Evolutionary conservation across 1,284 basidiomycete species (phyloP).

Genomic region (Moniliophthora roreri): DNA sequence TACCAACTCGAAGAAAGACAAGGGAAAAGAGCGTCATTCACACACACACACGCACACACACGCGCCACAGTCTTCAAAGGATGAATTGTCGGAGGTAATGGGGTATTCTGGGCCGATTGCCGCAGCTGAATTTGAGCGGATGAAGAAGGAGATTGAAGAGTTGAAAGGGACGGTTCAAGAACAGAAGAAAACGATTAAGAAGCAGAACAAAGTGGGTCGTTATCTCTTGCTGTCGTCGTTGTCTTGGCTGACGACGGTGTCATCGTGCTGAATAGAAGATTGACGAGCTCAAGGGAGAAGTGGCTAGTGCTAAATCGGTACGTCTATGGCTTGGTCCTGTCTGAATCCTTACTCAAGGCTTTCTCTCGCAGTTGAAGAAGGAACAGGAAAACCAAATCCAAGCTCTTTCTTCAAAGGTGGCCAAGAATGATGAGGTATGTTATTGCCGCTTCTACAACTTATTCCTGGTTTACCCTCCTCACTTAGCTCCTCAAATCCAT

Average conservation of each 20-base stretch:
- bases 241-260: slow-evolving; percentile 5
- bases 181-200: slow-evolving; percentile 51
- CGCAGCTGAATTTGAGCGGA: slow-evolving; percentile 40
- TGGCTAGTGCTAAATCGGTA: slow-evolving; percentile 34
- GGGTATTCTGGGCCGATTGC: slow-evolving; percentile 34
- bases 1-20: slow-evolving; percentile 16
- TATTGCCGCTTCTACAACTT: not conserved
- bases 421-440: slow-evolving; percentile 57
- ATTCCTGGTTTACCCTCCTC: not conserved
- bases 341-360: not conserved
- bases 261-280: slow-evolving; percentile 39
- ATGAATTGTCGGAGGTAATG: slow-evolving; percentile 1
- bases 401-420: slow-evolving; percentile 44
- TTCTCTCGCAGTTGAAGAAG: slow-evolving; percentile 41
- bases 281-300: slow-evolving; percentile 46
- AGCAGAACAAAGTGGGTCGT: slow-evolving; percentile 54
- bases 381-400: slow-evolving; percentile 48
- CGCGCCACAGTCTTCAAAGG: slow-evolving; percentile 10
- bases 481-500: slow-evolving; percentile 51
- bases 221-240: not conserved
- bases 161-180: slow-evolving; percentile 45
- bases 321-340: slow-evolving; percentile 13
- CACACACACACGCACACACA: not conserved
- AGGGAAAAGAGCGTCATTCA: slow-evolving; percentile 17
- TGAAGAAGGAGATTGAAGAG: slow-evolving; percentile 50